Conservation (phyloP, 164 flowering plant species). For the Kingdonia uniflora region DNA sequence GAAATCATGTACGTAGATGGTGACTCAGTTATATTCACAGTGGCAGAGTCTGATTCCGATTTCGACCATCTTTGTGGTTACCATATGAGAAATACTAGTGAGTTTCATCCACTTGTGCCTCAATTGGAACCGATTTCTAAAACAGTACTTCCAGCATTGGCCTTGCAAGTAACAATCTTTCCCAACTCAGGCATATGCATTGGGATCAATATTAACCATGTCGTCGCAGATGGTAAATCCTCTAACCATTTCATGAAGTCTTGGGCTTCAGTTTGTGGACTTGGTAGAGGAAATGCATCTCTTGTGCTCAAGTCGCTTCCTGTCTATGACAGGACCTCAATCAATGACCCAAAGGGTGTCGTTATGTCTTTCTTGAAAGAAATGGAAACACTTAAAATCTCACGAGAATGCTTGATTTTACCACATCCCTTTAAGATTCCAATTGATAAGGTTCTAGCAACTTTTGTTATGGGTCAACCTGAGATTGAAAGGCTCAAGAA, state of each 20-base stretch:
- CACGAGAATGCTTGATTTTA: background rate
- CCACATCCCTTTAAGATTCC: background rate
- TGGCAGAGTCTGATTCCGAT: constrained; percentile 9
- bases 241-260: constrained; percentile 5
- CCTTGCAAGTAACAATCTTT: constrained; percentile 15
- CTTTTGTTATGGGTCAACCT: constrained; percentile 12
- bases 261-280: constrained; percentile 11
- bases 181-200: constrained; percentile 13
- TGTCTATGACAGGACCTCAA: constrained; percentile 11
- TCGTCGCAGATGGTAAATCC: constrained; percentile 7
- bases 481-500: constrained; percentile 14
- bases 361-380: background rate
- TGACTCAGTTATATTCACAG: constrained; percentile 22
- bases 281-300: constrained; percentile 2
- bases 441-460: constrained; percentile 15
- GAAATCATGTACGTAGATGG: constrained; percentile 19
- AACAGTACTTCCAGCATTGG: background rate
- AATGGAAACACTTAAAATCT: background rate
- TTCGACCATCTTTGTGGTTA: background rate
- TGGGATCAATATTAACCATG: constrained; percentile 2
- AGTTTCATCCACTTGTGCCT: constrained; percentile 12
- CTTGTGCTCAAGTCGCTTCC: background rate
- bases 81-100: background rate
- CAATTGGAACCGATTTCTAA: background rate
- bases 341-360: constrained; percentile 17